Base-by-base conservation (phyloP, 2,329 filamentous ascomycete species). In the Thelonectria rubi region DNA sequence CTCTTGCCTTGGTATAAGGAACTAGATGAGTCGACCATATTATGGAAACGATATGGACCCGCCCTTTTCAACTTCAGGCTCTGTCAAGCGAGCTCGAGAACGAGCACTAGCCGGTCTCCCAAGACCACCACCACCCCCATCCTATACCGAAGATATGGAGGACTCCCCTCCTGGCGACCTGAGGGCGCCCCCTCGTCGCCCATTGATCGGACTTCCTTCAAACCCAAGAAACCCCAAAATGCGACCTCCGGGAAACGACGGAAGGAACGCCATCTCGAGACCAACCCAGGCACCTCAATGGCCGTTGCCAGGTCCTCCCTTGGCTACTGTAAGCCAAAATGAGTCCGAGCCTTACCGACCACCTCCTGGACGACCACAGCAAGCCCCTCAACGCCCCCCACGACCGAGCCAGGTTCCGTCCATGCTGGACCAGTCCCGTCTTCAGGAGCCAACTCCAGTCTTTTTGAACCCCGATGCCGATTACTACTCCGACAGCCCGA, bases 331-430 rank as follows among this genome's bases (percentile, higher is more conserved):
- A 14, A 74, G 68, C 11, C 65, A 72, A 24, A 54, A 71, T 12
- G 75, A 78, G 42, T 55, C 74, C 17, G 77, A 80, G 54, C 77
- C 80, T 18, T 86, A 86, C 65, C 79, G 80, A 68, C 81, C 84
- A 55, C 82, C 84, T 15, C 76, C 80, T n/a, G 81, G 81, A 47
- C 78, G 79, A 62, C 80, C 81, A 37, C 77, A 81, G 40, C 80
- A 74, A 37, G 70, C 85, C 21, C 87, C 87, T 18, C 84, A 82
- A 70, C 80, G 86, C 64, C 87, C 87, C 10, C 85, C 85, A 11
- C 81, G 87, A 39, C 86, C 87, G 8, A 88, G 86, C 66, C 75
- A 80, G 62, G 84, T 88, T 2, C 85, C 86, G 10, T 88, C 86
- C 1, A 82, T 88, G 34, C 74, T 87, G 21, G 85, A 88, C 67